Base-by-base conservation (phyloP, 345 rosid genomes). In the Eucalyptus sp. region DNA sequence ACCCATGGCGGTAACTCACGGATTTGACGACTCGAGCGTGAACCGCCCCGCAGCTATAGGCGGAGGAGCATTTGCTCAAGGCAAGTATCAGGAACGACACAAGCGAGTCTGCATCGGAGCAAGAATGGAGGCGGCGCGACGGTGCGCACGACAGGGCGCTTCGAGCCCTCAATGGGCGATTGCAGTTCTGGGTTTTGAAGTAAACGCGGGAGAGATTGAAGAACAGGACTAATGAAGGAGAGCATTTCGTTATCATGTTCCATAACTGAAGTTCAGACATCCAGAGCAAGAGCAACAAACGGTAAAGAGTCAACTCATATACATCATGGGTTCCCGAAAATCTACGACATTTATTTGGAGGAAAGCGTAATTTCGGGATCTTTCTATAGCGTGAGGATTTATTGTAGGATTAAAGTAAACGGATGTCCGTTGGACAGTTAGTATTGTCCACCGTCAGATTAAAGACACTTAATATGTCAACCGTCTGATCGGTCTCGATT, bases 1-100 rank as follows among this genome's bases (percentile, higher is more conserved):
- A 96, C 12, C 96, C 98, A 46, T 94, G 94, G 41, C 92, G 89
- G 88, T 93, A 96, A 91, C 88, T 92, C 86, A 94, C 86, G 14
- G 89, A 91, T 90, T 96, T 96, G 86, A 95, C 86, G 62, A 92
- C 94, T 58, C 89, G 91, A 64, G 93, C 94, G 83, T 96, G 98
- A 90, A 93, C 76, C 20, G 89, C 88, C 83, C 88, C 91, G 88
- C 96, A 91, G 76, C 18, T 13, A 24, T 86, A 84, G 89, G 92
- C 43, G 18, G 95, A 93, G 86, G 87, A 86, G 89, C 94, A 94
- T 66, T 95, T 91, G 24, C 60, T 87, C 90, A 94, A 85, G 60
- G 93, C 91, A 68, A 43, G 18, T 48, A 96, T 92, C 54, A 95
- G 64, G 87, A 90, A 60, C 11, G 97, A 95, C 83, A 94, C 94